Evolutionary conservation across 108 stramenopile species (phyloP).

Genomic region (Skeletonema potamos): DNA sequence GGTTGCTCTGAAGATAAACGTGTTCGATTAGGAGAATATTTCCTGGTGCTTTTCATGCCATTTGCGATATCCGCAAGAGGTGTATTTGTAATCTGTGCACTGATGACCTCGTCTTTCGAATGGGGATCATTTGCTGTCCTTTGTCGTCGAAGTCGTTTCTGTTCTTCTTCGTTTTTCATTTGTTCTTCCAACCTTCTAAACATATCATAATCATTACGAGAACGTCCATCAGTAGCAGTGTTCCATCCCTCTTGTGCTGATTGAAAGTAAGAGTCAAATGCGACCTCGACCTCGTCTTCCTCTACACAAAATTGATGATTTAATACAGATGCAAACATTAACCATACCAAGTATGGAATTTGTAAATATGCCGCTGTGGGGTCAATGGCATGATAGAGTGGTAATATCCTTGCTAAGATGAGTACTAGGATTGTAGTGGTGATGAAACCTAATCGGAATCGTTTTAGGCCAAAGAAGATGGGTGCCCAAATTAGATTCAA

Average conservation of each 20-base stretch:
- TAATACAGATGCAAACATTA: slow-evolving; percentile 59
- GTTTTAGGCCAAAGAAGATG: slow-evolving; percentile 59
- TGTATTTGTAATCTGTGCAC: slow-evolving; percentile 2
- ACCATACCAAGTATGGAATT: slow-evolving; percentile 63
- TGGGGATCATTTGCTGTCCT: slow-evolving; percentile 1
- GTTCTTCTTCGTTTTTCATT: slow-evolving; percentile 27
- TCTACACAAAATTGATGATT: slow-evolving; percentile 53
- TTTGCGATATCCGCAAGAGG: slow-evolving; percentile 23
- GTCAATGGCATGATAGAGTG: slow-evolving; percentile 37
- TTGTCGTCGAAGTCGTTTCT: neutral
- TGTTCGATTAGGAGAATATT: slow-evolving; percentile 6
- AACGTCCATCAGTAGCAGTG: neutral
- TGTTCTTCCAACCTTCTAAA: slow-evolving; percentile 34
- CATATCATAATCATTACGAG: slow-evolving; percentile 3
- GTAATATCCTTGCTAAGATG: slow-evolving; percentile 38
- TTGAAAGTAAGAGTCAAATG: slow-evolving; percentile 2
- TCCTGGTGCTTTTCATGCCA: neutral
- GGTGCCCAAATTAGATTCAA: slow-evolving; percentile 72
- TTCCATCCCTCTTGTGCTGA: neutral
- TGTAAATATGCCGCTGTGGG: slow-evolving; percentile 44
- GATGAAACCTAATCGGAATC: slow-evolving; percentile 42
- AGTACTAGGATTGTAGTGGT: slow-evolving; percentile 46
- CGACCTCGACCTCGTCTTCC: slow-evolving; percentile 16
- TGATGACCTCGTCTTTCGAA: neutral
- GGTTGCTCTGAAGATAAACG: slow-evolving; percentile 23